phyloP scores from a whole-genome alignment of 805 yeast genomes.

The Nakazawaea populi region DNA sequence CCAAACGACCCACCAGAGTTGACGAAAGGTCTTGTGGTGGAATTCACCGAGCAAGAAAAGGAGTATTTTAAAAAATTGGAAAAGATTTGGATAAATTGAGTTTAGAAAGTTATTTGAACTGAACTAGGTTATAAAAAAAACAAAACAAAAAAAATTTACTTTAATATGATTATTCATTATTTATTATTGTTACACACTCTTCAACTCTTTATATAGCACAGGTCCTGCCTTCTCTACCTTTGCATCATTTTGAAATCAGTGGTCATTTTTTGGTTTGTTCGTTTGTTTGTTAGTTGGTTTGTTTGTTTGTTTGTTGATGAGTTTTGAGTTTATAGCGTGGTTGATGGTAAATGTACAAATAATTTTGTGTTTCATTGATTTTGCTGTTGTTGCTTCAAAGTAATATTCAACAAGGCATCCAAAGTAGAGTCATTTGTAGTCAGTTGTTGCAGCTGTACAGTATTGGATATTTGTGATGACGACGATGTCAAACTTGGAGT shows the following conservation, averaged over 20 bases:
- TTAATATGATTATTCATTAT: too few relatives aligned
- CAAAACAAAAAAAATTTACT: too few relatives aligned
- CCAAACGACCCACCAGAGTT: constrained; percentile 28
- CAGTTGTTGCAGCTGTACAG: constrained; percentile 3
- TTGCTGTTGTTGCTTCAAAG: constrained; percentile 5
- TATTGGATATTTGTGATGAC: not conserved
- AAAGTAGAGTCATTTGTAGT: constrained; percentile 7
- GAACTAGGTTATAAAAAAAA: too few relatives aligned
- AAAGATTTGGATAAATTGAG: constrained; percentile 43
- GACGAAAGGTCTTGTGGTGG: constrained; percentile 40
- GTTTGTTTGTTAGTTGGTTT: too few relatives aligned
- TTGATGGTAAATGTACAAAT: too few relatives aligned
- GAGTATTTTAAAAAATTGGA: constrained; percentile 38
- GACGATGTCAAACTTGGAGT: not conserved
- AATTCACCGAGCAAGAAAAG: constrained; percentile 21
- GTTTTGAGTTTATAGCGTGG: too few relatives aligned
- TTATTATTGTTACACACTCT: too few relatives aligned
- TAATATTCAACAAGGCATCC: constrained; percentile 10
- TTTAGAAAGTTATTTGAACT: constrained; percentile 13
- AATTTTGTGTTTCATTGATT: too few relatives aligned
- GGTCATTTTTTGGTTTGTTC: too few relatives aligned
- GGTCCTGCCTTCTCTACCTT: not conserved
- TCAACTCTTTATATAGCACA: not conserved
- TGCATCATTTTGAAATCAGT: too few relatives aligned
- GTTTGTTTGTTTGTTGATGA: too few relatives aligned